Conservation (phyloP, 306 rosid species). For the Malus fusca region DNA sequence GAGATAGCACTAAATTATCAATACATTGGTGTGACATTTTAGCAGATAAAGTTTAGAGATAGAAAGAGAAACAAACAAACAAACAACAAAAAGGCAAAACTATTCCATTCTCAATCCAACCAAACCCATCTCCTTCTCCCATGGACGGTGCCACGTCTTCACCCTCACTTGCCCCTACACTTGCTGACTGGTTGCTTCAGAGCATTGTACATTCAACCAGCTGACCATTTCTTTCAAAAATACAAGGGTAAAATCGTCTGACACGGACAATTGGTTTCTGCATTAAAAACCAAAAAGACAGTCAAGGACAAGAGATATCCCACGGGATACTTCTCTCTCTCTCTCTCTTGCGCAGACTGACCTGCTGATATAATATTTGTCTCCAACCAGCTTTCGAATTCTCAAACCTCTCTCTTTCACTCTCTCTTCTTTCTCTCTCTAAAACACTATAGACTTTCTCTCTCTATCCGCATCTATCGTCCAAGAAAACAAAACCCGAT, state of each 20-base stretch:
- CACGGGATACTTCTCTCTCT: constrained; percentile 18
- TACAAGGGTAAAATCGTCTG: background rate
- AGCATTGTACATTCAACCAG: background rate
- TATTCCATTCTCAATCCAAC: background rate
- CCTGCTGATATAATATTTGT: constrained; percentile 55
- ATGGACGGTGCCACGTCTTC: background rate
- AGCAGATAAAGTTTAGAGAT: background rate
- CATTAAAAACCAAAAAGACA: background rate
- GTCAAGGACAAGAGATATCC: background rate
- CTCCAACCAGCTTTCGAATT: constrained; percentile 46
- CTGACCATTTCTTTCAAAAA: background rate
- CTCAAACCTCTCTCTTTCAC: constrained; percentile 30
- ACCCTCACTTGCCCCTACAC: background rate
- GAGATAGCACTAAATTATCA: no score
- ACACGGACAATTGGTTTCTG: background rate
- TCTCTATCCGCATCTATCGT: constrained; percentile 3
- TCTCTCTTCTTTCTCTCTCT: constrained; percentile 5
- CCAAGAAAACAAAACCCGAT: background rate
- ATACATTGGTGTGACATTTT: background rate
- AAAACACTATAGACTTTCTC: constrained; percentile 7
- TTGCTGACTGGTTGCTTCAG: background rate
- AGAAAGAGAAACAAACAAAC: background rate
- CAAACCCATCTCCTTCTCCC: background rate
- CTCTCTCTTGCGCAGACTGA: constrained; percentile 14
- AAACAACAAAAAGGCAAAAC: background rate